A percentile compares a stretch with the other conserved stretches of the same genome.
phyloP scores from a whole-genome alignment of 441 rosid species.

The Gossypium armourianum region DNA sequence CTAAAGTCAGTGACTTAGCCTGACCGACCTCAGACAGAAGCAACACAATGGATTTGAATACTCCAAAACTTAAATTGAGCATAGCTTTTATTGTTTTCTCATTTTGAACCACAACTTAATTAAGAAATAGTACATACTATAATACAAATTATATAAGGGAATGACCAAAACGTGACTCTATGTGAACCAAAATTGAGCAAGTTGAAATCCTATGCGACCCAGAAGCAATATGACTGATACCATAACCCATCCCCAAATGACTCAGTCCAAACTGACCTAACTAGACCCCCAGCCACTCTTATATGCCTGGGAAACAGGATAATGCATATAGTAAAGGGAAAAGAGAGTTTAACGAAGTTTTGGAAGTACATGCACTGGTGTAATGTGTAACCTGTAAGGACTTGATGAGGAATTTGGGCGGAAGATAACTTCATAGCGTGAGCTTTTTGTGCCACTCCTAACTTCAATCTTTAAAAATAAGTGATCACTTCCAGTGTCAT shows the following conservation, averaged over 20 bases:
- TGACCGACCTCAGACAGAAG: neutral
- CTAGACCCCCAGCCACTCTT: neutral
- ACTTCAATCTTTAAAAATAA: constrained; percentile 69
- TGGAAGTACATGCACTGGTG: constrained; percentile 2
- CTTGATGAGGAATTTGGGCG: constrained; percentile 74
- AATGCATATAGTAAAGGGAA: neutral
- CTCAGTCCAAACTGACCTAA: neutral
- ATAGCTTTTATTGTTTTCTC: neutral
- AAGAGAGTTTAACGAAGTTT: neutral
- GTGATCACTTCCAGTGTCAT: constrained; percentile 41
- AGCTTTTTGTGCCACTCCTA: constrained; percentile 80
- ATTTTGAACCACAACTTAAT: neutral
- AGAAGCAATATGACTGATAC: neutral
- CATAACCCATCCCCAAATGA: neutral
- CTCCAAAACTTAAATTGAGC: neutral
- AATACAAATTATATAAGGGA: neutral
- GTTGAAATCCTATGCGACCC: neutral
- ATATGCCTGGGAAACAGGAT: neutral
- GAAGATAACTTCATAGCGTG: constrained; percentile 85
- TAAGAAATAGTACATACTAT: neutral
- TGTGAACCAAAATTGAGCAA: neutral
- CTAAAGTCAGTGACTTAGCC: neutral
- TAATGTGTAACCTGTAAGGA: constrained; percentile 70
- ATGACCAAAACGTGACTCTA: neutral
- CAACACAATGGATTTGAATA: neutral